Percentiles rank a stretch among this genome's conserved stretches.
Evolutionary conservation across 2,329 filamentous ascomycete species (phyloP).

Genomic region (Neofusicoccum umdonicola): DNA sequence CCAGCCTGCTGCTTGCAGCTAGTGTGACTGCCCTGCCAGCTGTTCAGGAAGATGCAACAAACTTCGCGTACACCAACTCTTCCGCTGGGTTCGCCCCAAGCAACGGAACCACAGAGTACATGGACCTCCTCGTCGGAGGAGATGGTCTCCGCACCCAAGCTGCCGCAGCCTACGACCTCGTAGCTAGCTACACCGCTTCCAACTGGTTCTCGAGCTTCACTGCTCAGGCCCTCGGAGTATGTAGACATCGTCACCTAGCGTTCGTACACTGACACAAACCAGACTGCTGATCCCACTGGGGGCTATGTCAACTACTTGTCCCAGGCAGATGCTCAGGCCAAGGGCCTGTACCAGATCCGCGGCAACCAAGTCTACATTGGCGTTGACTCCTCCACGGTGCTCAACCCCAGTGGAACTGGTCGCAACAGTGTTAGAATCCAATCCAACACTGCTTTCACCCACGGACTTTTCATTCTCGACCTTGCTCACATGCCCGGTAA

Average conservation of each 20-base stretch:
- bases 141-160: background rate
- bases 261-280: background rate
- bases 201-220: slow-evolving; percentile 40
- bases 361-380: slow-evolving; percentile 39
- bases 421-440: slow-evolving; percentile 37
- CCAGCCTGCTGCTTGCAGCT: slow-evolving; percentile 7
- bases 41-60: background rate
- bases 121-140: background rate
- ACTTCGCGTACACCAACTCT: slow-evolving; percentile 4
- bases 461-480: slow-evolving; percentile 39
- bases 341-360: slow-evolving; percentile 32
- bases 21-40: background rate
- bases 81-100: slow-evolving; percentile 1
- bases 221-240: slow-evolving; percentile 26
- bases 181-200: slow-evolving; percentile 36
- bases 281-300: slow-evolving; percentile 38
- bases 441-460: slow-evolving; percentile 37
- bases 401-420: slow-evolving; percentile 34
- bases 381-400: slow-evolving; percentile 32
- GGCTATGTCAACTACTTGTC: slow-evolving; percentile 40
- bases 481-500: slow-evolving; percentile 40
- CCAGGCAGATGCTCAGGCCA: slow-evolving; percentile 30
- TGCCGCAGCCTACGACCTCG: slow-evolving; percentile 28
- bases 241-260: slow-evolving; percentile 19
- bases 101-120: background rate